Evolutionary conservation across 176 grass and related monocot species (phyloP).

Genomic region (Bonia amplexicaulis): DNA sequence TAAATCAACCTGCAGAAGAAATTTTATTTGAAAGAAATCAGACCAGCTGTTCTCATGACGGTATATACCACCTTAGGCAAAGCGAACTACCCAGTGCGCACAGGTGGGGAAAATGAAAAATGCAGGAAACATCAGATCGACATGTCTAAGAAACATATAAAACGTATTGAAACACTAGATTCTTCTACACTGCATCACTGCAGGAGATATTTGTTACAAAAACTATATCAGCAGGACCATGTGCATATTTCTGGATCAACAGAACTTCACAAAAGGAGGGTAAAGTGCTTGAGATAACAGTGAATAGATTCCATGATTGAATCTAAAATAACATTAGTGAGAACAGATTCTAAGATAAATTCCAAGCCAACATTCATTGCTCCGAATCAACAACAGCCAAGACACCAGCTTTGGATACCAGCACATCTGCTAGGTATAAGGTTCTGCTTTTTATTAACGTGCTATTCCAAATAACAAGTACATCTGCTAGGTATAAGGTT

Average conservation of each 20-base stretch:
- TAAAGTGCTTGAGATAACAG: background rate
- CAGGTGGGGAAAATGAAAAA: background rate
- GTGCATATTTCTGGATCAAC: background rate
- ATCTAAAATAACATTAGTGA: background rate
- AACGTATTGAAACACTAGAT: background rate
- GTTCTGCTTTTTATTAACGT: background rate
- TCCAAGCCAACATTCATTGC: background rate
- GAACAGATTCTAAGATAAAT: background rate
- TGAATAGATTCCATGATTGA: background rate
- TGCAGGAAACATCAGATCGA: background rate
- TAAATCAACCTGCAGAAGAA: slow-evolving; percentile 67
- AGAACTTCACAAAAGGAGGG: background rate
- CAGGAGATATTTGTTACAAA: background rate
- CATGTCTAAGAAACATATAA: background rate
- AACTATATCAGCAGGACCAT: background rate
- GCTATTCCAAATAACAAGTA: background rate
- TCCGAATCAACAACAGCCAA: background rate
- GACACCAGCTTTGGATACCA: background rate
- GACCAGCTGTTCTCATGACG: background rate
- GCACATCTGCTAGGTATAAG: background rate
- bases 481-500: background rate
- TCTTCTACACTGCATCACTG: background rate
- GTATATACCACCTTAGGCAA: background rate
- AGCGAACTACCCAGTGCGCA: background rate
- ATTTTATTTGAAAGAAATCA: background rate